Base-by-base conservation (phyloP, 2,329 filamentous ascomycete genomes). In the Emmonsiellopsis sp. region DNA sequence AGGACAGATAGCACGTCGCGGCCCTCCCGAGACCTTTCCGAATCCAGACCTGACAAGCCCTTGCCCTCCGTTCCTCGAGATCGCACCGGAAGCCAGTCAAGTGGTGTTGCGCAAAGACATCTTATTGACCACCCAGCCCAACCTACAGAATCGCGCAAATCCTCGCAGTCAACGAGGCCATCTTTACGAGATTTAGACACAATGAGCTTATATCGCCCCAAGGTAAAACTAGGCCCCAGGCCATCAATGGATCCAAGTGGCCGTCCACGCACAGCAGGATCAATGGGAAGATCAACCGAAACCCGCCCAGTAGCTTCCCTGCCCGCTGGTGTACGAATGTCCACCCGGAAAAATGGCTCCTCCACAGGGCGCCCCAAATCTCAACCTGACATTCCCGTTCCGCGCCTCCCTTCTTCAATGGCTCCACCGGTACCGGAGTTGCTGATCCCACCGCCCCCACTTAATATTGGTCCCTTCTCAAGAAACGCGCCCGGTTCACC, bases 161-260 rank as follows among this genome's bases (percentile, higher is more conserved):
- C 70, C 15, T 65, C 67, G 16, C 71, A 74, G 52, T 73, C 73
- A 11, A 65, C 66, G 37, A 68, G 75, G 26, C 73, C 74, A 15
- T 73, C 74, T 0, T 61, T 73, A 32, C 67, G 66, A 26, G 75
- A 77, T 49, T 64, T 76, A 35, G 73, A 73, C 52, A 68, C 67
- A 26, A 66, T 67, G 11, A 68, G 65, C 45, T 63, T 67, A 43
- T 66, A 66, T 52, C 66, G 63, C 56, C 76, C 76, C 51, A 96
- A 94, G 67, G 84, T 95, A 53, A 96, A 94, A 70, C 80, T 95
- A 43, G 93, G 85, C 1, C 92, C 93, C 8, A 81, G 92, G 45
- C 90, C 90, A 30, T 92, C 89, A 57, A 74, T 79, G 41, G 71
- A 76, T 59, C 77, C 81, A 54, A 78, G 79, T 62, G 80, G 83